These are phyloP conservation scores for Pseudonectria foliicola DNA, from an alignment of 2,329 filamentous ascomycete species.

Conservation along the genomic window DNA sequence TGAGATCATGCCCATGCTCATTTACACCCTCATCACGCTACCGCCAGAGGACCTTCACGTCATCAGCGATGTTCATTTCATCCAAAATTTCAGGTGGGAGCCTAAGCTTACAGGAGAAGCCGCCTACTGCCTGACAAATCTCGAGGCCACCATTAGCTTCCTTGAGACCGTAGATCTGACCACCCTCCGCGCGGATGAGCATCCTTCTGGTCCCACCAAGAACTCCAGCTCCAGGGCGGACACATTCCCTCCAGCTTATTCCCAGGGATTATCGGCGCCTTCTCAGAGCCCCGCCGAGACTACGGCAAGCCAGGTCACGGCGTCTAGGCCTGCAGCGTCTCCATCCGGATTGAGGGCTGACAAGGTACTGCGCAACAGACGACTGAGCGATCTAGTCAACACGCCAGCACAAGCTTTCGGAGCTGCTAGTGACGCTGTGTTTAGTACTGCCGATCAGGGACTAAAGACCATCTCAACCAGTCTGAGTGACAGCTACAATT, in stretches of 20 bases:
- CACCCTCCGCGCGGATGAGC: conserved; percentile 75
- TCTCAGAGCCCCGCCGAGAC: conserved; percentile 26
- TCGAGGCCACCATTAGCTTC: conserved; percentile 92
- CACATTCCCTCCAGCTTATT: conserved; percentile 52
- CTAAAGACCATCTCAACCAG: conserved; percentile 89
- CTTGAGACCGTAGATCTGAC: conserved; percentile 91
- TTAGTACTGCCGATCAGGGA: conserved; percentile 83
- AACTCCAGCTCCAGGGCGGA: conserved; percentile 40
- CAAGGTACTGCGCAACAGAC: conserved; percentile 57
- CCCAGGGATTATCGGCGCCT: conserved; percentile 34
- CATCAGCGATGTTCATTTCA: conserved; percentile 91
- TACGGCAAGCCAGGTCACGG: conserved; percentile 24
- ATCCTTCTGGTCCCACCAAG: conserved; percentile 60
- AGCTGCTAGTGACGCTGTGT: conserved; percentile 74
- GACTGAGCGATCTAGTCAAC: conserved; percentile 80
- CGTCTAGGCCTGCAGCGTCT: conserved; percentile 31
- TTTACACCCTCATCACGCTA: conserved; percentile 89
- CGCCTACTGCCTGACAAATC: conserved; percentile 91
- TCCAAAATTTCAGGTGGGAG: conserved; percentile 82
- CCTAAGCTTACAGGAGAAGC: conserved; percentile 87
- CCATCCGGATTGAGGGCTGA: conserved; percentile 37
- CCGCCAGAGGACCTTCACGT: conserved; percentile 79
- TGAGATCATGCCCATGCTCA: conserved; percentile 93
- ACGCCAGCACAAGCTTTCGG: conserved; percentile 75
- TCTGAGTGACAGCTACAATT: conserved; percentile 87